Evolutionary conservation across 345 rosid species (phyloP), one percentile per base, ranked within the genome.

Genomic region (Euphorbia lathyris): DNA sequence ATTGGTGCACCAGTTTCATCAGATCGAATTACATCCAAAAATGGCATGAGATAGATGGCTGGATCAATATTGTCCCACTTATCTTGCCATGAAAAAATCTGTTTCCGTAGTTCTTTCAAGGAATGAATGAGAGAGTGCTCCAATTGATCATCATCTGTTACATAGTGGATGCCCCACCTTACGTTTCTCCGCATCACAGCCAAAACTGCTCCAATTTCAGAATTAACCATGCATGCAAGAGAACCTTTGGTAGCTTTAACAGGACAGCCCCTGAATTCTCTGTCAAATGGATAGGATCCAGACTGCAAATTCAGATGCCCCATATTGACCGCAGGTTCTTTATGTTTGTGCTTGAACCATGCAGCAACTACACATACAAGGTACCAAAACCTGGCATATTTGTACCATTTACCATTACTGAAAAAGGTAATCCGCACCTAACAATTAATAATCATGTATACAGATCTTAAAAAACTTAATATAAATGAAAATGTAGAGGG

Each of bases 1-100:
- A 90, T 90, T 14, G 90, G 92, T 40, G 92, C 92, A 67, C 96
- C 87, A 63, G 92, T 90, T 79, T 90, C 96, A 69, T 86, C 90
- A 0, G 96, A 90, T 1, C 66, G 77, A 67, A 90, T 84, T 42
- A 90, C 90, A 78, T 90, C 89, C 82, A 90, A 71, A 82, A 90
- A 90, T 0, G 96, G 92, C 67, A 78, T 90, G 62, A 89, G 83
- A 63, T 86, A 87, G 73, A 84, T 40, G 42, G 77, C 76, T 0
- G 96, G 96, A 51, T 87, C 77, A 32, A 87, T 79, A 36, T 53
- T 73, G 47, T 79, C 76, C 87, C 92, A 89, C 47, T 75, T 71
- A 68, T 77, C 67, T 56, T 80, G 86, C 92, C 90, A 83, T 17
- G 83, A 83, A 60, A 87, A 87, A 5, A 90, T 86, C 65, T 83